phyloP scores from a whole-genome alignment of 1,139 yeast species.

The Yamadazyma blattariae region DNA sequence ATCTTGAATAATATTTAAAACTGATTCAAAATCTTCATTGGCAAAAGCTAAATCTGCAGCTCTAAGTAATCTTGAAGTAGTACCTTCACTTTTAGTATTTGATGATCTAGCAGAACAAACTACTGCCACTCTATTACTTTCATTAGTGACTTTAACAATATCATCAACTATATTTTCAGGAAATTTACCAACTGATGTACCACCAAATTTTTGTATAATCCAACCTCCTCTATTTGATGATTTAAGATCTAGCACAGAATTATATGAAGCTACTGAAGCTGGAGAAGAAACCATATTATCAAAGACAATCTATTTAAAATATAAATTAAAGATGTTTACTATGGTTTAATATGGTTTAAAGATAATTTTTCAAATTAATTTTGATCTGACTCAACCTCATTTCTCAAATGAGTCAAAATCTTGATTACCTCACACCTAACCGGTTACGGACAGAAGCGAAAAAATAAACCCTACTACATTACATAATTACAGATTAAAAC shows the following conservation, averaged over 20 bases:
- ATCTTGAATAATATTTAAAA: slow-evolving; percentile 61
- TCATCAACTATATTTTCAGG: slow-evolving; percentile 81
- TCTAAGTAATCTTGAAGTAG: slow-evolving; percentile 76
- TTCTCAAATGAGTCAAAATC: slow-evolving; percentile 5
- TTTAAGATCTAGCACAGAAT: slow-evolving; percentile 41
- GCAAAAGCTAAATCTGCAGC: slow-evolving; percentile 78
- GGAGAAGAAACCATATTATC: slow-evolving; percentile 9
- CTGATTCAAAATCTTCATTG: slow-evolving; percentile 47
- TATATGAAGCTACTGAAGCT: slow-evolving; percentile 26
- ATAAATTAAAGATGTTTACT: background rate
- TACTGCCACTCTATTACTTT: slow-evolving; percentile 75
- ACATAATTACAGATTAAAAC: too few species aligned
- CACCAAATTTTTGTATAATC: slow-evolving; percentile 96
- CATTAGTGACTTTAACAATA: slow-evolving; percentile 66
- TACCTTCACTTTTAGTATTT: slow-evolving; percentile 88
- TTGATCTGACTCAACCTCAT: slow-evolving; percentile 4
- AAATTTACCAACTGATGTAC: slow-evolving; percentile 96
- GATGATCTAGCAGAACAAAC: slow-evolving; percentile 96
- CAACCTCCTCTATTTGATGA: slow-evolving; percentile 45
- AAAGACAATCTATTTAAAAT: background rate
- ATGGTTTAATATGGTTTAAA: background rate
- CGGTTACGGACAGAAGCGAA: too few species aligned
- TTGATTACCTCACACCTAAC: too few species aligned
- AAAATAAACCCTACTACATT: too few species aligned
- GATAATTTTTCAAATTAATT: background rate